Conservation (phyloP, 2,329 filamentous ascomycete genomes). For the Epichloe typhina region DNA sequence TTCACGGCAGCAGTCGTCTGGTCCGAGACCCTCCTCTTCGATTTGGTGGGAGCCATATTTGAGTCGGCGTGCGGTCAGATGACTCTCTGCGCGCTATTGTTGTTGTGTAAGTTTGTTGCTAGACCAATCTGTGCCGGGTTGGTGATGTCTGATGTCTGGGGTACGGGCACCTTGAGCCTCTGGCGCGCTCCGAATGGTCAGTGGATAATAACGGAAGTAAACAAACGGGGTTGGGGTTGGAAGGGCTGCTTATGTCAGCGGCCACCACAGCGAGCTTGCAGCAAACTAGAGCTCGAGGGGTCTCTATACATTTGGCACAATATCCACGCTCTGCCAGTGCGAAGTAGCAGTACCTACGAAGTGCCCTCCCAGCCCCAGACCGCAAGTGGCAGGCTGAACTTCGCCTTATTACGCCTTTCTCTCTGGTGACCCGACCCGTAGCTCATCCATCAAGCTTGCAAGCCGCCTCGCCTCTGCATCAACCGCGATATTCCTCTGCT, state of each 20-base stretch:
- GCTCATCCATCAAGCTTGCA: conserved; percentile 4
- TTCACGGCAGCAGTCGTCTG: conserved; percentile 7
- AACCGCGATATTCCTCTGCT: background rate
- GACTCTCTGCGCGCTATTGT: background rate
- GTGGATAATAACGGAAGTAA: conserved; percentile 19
- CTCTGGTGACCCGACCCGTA: background rate
- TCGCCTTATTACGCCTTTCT: conserved; percentile 29
- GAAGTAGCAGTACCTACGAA: conserved; percentile 10
- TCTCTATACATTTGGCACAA: conserved; percentile 7
- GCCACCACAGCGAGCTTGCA: background rate
- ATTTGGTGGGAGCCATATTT: conserved; percentile 34
- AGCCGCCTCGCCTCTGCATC: conserved; percentile 3
- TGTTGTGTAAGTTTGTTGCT: background rate
- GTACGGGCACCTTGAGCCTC: background rate
- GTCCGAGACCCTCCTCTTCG: conserved; percentile 20
- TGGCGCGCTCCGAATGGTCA: conserved; percentile 10
- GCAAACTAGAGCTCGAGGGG: background rate
- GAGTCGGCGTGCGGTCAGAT: conserved; percentile 8
- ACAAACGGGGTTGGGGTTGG: conserved; percentile 18
- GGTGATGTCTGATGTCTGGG: background rate
- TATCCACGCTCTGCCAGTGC: accelerated
- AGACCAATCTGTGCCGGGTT: background rate
- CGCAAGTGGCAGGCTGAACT: conserved; percentile 28
- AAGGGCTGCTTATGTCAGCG: conserved; percentile 7
- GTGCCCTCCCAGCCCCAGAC: background rate